Conservation (phyloP, 2,329 filamentous ascomycete species). For the Ramularia collo-cygni region DNA sequence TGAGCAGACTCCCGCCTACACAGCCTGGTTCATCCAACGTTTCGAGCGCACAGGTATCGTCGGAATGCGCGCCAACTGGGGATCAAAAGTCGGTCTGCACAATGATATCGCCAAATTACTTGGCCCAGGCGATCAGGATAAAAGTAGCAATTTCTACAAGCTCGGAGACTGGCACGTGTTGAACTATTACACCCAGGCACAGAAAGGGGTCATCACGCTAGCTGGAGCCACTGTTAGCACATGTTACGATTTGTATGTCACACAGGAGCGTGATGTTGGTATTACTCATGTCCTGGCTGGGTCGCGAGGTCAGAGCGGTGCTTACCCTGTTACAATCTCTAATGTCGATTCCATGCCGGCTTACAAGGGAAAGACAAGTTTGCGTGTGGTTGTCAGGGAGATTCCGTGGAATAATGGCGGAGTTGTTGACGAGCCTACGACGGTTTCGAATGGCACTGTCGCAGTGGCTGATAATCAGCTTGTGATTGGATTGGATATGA, state of each 20-base stretch:
- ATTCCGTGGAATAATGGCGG: constrained; percentile 2
- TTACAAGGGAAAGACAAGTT: not conserved
- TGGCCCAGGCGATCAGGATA: not conserved
- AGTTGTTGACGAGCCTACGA: not conserved
- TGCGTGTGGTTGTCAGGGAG: constrained; percentile 2
- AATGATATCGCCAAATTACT: constrained; percentile 1
- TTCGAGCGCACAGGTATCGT: constrained; percentile 1
- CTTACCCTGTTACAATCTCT: not conserved
- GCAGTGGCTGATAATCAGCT: not conserved
- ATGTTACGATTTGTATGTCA: constrained; percentile 3
- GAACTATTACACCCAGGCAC: constrained; percentile 1
- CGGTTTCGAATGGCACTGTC: not conserved
- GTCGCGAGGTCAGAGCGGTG: not conserved
- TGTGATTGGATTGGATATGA: not conserved
- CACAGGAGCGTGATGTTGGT: not conserved
- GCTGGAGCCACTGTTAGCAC: constrained; percentile 1
- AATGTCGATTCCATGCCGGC: constrained; percentile 1
- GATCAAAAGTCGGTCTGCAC: not conserved
- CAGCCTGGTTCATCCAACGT: constrained; percentile 1
- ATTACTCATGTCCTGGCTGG: not conserved
- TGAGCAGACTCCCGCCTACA: constrained; percentile 2
- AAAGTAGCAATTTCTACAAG: not conserved
- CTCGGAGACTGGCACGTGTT: constrained; percentile 2
- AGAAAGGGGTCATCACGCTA: not conserved
- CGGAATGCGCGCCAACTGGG: constrained; percentile 1